Conservation (phyloP, 352 stramenopile species). For the Globisporangium echinulatum region DNA sequence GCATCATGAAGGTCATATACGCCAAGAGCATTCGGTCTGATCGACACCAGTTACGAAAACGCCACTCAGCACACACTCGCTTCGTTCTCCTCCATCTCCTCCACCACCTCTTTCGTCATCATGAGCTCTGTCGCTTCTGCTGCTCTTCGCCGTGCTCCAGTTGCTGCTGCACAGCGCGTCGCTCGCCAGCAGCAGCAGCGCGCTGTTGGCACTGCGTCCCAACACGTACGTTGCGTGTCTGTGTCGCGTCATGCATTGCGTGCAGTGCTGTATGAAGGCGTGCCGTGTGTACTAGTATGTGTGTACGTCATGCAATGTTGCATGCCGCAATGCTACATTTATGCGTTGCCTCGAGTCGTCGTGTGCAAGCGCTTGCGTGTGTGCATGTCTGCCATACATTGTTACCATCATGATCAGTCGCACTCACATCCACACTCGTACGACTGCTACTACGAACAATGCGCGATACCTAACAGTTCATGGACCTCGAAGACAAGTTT, state of each 20-base stretch:
- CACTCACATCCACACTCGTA: neutral
- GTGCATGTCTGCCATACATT: too few species aligned
- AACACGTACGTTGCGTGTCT: slow-evolving; percentile 25
- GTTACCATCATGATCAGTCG: too few species aligned
- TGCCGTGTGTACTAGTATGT: neutral
- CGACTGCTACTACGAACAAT: neutral
- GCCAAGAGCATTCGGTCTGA: too few species aligned
- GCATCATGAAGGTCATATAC: neutral
- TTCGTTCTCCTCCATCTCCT: neutral
- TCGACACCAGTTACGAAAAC: neutral
- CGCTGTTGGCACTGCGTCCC: slow-evolving; percentile 32
- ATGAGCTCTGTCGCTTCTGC: slow-evolving; percentile 7
- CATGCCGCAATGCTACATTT: too few species aligned
- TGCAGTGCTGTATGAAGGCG: neutral
- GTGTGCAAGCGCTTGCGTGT: too few species aligned
- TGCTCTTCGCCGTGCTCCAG: slow-evolving; percentile 2
- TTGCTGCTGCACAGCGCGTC: slow-evolving; percentile 4
- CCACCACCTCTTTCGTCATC: slow-evolving; percentile 1
- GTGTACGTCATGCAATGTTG: too few species aligned
- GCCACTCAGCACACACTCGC: neutral
- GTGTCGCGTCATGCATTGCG: neutral
- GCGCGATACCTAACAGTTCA: slow-evolving; percentile 35
- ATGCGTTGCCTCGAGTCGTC: too few species aligned
- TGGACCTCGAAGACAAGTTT: slow-evolving; percentile 88
- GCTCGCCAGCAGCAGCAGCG: slow-evolving; percentile 1